phyloP scores from a whole-genome alignment of 345 rosid genomes.

The Rhizophora apiculata region DNA sequence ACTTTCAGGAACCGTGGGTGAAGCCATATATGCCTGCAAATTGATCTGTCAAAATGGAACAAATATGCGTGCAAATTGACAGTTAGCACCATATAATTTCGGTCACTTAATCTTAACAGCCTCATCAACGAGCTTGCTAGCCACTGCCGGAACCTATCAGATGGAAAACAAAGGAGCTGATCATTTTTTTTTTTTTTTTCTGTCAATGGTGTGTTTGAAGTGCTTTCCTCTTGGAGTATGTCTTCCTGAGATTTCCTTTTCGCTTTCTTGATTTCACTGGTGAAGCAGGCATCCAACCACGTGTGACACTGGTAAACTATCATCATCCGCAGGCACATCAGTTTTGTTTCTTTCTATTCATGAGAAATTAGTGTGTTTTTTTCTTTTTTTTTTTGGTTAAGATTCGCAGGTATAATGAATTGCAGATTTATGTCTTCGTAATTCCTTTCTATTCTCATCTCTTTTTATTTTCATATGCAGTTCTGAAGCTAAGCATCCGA shows the following conservation, averaged over 20 bases:
- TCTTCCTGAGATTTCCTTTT: neutral
- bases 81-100: too few species aligned
- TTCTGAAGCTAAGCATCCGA: too few species aligned
- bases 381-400: too few species aligned
- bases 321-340: conserved; percentile 61
- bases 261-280: neutral
- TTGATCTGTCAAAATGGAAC: too few species aligned
- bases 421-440: too few species aligned
- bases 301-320: conserved; percentile 46
- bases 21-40: neutral
- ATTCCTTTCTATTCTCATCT: too few species aligned
- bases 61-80: too few species aligned
- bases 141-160: conserved; percentile 27
- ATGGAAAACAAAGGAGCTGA: neutral
- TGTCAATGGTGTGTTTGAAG: neutral
- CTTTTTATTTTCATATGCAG: too few species aligned
- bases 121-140: conserved; percentile 43
- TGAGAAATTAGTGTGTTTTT: too few species aligned
- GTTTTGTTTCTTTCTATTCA: too few species aligned
- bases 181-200: too few species aligned
- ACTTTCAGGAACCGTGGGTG: conserved; percentile 33
- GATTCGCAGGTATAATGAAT: too few species aligned
- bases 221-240: neutral
- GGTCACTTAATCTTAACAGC: conserved; percentile 22
- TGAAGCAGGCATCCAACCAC: conserved; percentile 57